phyloP scores from a whole-genome alignment of 208 protist genomes.

The Trypanosoma melophagium region DNA sequence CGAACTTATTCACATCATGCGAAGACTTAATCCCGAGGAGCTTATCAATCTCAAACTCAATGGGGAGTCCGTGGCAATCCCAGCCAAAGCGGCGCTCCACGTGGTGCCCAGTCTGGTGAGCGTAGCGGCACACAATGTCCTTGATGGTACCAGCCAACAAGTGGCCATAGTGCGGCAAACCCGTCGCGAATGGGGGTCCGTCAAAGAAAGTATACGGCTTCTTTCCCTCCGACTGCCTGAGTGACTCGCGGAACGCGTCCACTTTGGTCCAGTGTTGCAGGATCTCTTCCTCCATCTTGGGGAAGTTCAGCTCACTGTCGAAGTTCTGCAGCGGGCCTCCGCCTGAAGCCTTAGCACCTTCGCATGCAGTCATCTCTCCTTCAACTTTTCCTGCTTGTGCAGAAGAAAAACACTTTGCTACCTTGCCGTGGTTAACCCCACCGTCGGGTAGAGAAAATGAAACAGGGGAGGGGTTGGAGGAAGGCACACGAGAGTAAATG shows the following conservation, averaged over 20 bases:
- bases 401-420: conserved; percentile 12
- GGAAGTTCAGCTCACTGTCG: conserved; percentile 86
- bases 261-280: conserved; percentile 95
- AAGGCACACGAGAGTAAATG: conserved; percentile 38
- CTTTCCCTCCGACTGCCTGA: conserved; percentile 92
- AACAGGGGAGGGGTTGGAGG: conserved; percentile 25
- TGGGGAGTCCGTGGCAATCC: conserved; percentile 99
- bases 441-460: conserved; percentile 24
- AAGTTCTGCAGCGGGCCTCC: conserved; percentile 56
- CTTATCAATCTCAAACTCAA: conserved; percentile 99
- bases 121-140: conserved; percentile 98
- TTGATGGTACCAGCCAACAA: conserved; percentile 99
- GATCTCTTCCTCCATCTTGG: conserved; percentile 94
- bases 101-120: conserved; percentile 97
- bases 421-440: not conserved
- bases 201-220: conserved; percentile 97
- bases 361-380: conserved; percentile 4
- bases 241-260: conserved; percentile 94
- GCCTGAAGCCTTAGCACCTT: not conserved
- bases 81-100: conserved; percentile 99
- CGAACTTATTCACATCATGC: conserved; percentile 96
- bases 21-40: conserved; percentile 87
- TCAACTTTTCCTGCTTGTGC: conserved; percentile 15
- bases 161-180: conserved; percentile 99
- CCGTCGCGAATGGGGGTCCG: conserved; percentile 99